A percentile compares a stretch with the other conserved stretches of the same genome.
Evolutionary conservation across 75 land plant species (phyloP).

Genomic region (Cupressus sempervirens): DNA sequence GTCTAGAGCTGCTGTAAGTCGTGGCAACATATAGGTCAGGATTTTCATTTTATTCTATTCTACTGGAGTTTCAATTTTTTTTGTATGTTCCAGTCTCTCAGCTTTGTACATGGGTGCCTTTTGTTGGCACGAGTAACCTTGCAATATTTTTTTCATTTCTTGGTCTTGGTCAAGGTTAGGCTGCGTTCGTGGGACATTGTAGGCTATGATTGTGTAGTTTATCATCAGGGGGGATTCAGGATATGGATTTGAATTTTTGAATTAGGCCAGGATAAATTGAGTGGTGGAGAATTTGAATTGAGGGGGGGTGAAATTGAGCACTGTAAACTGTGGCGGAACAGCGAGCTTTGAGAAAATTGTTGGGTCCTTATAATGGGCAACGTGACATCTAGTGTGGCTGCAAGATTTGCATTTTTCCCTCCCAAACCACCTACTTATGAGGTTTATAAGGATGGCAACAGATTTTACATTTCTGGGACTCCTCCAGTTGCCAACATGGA

Average conservation of each 20-base stretch:
- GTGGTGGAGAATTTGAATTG: background rate
- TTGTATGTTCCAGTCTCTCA: background rate
- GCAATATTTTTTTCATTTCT: background rate
- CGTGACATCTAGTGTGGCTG: conserved; percentile 77
- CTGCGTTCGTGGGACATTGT: background rate
- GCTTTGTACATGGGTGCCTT: background rate
- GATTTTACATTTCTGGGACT: conserved; percentile 42
- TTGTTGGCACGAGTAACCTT: background rate
- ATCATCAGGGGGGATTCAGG: background rate
- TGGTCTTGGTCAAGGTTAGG: background rate
- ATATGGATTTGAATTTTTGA: background rate
- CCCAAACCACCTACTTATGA: conserved; percentile 83
- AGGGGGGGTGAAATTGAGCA: background rate
- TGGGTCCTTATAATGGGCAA: conserved; percentile 51
- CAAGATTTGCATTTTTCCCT: conserved; percentile 88
- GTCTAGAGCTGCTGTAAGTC: background rate
- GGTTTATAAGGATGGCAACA: conserved; percentile 43
- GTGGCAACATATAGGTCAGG: background rate
- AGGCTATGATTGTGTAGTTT: background rate
- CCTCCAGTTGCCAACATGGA: conserved; percentile 56
- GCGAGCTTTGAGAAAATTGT: background rate
- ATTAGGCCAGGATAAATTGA: background rate
- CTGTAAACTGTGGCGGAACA: background rate
- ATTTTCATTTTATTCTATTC: background rate
- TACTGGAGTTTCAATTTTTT: background rate